phyloP scores from a whole-genome alignment of 2,329 filamentous ascomycete species.

The Periglandula ipomoeae region DNA sequence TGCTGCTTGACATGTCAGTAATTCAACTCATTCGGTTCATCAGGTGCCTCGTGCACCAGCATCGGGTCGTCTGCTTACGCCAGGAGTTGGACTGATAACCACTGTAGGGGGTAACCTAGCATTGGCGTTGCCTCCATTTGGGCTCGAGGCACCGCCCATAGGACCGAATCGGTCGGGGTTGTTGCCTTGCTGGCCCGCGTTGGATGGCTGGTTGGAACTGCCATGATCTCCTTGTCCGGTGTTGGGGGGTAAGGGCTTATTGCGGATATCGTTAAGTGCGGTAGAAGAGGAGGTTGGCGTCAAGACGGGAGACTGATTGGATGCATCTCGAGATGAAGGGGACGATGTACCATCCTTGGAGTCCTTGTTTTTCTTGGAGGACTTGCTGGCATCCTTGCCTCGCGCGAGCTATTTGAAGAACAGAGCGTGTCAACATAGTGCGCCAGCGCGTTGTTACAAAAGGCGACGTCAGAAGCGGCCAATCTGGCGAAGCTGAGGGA shows the following conservation, averaged over 20 bases:
- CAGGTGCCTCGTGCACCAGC: background rate
- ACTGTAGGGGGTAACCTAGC: constrained; percentile 67
- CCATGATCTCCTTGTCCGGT: constrained; percentile 34
- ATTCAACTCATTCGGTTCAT: background rate
- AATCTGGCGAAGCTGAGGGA: background rate
- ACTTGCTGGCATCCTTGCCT: constrained; percentile 80
- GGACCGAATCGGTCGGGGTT: constrained; percentile 34
- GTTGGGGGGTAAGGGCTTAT: constrained; percentile 63
- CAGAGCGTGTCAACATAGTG: constrained; percentile 10
- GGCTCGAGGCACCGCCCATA: constrained; percentile 23
- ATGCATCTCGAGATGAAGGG: constrained; percentile 51
- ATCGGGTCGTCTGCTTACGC: constrained; percentile 46
- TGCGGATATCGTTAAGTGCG: constrained; percentile 74
- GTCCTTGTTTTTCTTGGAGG: constrained; percentile 66
- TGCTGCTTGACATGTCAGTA: constrained; percentile 43
- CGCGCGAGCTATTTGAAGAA: constrained; percentile 65
- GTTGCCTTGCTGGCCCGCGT: constrained; percentile 25
- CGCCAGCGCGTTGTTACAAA: constrained; percentile 5
- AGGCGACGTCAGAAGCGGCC: constrained; percentile 1
- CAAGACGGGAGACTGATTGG: constrained; percentile 51
- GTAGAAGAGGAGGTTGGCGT: constrained; percentile 88
- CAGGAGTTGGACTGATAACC: constrained; percentile 88
- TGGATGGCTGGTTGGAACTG: constrained; percentile 30
- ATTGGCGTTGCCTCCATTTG: constrained; percentile 25
- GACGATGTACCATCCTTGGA: constrained; percentile 71